Evolutionary conservation across 495 filamentous ascomycete genomes (phyloP).

Genomic region (Penicillium pancosmium): DNA sequence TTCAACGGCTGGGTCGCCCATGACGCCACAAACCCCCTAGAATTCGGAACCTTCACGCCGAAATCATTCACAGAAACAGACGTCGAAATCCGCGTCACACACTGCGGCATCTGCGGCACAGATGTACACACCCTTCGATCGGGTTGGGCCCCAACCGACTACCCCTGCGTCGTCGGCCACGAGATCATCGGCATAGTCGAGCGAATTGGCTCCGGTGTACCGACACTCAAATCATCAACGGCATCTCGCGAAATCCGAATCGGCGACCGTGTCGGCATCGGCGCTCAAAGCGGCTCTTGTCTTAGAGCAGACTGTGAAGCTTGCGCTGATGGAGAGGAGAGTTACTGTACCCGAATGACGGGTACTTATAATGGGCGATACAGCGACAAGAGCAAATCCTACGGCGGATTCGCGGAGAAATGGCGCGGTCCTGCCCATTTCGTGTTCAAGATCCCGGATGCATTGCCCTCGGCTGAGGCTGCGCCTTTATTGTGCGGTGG

Average conservation of each 20-base stretch:
- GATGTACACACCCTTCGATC: slow-evolving; percentile 77
- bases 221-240: slow-evolving; percentile 38
- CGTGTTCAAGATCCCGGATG: slow-evolving; percentile 76
- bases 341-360: slow-evolving; percentile 66
- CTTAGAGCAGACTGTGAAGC: slow-evolving; percentile 66
- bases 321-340: slow-evolving; percentile 63
- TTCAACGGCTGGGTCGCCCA: slow-evolving; percentile 85
- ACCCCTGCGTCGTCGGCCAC: slow-evolving; percentile 78
- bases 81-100: slow-evolving; percentile 62
- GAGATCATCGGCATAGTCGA: slow-evolving; percentile 82
- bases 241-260: slow-evolving; percentile 63
- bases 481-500: slow-evolving; percentile 91
- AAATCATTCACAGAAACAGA: slow-evolving; percentile 80
- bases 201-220: slow-evolving; percentile 57
- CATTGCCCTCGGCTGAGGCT: slow-evolving; percentile 55
- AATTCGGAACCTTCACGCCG: slow-evolving; percentile 70
- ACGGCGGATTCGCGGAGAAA: slow-evolving; percentile 71
- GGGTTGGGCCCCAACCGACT: slow-evolving; percentile 71
- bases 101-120: slow-evolving; percentile 83
- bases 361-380: slow-evolving; percentile 73
- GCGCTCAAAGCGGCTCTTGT: slow-evolving; percentile 77
- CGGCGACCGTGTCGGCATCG: slow-evolving; percentile 85
- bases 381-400: slow-evolving; percentile 59
- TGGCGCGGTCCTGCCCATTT: slow-evolving; percentile 75
- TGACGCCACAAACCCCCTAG: slow-evolving; percentile 68